Percentiles rank a stretch among this genome's conserved stretches.
phyloP scores from a whole-genome alignment of 176 grass and related monocot species.

The Avena sativa region DNA sequence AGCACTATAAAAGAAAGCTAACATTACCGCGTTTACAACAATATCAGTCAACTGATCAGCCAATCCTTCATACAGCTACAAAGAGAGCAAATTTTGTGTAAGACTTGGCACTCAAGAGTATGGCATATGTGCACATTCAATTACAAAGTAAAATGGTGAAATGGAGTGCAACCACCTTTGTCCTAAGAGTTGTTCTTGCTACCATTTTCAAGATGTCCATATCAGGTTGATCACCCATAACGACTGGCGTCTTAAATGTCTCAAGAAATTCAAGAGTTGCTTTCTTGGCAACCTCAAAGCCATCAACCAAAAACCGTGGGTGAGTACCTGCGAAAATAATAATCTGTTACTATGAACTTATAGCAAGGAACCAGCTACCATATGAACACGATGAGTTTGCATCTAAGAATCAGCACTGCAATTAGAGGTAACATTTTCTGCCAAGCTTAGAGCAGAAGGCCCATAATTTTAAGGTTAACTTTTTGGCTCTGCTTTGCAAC shows the following conservation, averaged over 20 bases:
- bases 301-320: conserved; percentile 92
- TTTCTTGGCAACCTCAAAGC: conserved; percentile 93
- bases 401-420: neutral
- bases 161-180: conserved; percentile 63
- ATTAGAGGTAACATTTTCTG: neutral
- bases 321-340: conserved; percentile 75
- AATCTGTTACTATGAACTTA: neutral
- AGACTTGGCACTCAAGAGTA: neutral
- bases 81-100: conserved; percentile 30
- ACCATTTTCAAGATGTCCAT: conserved; percentile 95
- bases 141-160: neutral
- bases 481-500: neutral
- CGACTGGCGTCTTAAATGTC: conserved; percentile 81
- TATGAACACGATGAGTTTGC: neutral
- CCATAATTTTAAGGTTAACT: neutral
- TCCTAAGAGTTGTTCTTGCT: conserved; percentile 91
- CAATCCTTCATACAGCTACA: conserved; percentile 86
- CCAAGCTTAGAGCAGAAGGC: neutral
- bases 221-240: conserved; percentile 84
- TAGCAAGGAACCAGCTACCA: neutral
- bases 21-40: conserved; percentile 77
- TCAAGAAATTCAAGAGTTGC: conserved; percentile 96
- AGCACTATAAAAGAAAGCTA: conserved; percentile 1
- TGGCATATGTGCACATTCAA: neutral
- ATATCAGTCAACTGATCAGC: conserved; percentile 93